Evolutionary conservation across 2,329 filamentous ascomycete species (phyloP).

Genomic region (Colletotrichum aenigma): DNA sequence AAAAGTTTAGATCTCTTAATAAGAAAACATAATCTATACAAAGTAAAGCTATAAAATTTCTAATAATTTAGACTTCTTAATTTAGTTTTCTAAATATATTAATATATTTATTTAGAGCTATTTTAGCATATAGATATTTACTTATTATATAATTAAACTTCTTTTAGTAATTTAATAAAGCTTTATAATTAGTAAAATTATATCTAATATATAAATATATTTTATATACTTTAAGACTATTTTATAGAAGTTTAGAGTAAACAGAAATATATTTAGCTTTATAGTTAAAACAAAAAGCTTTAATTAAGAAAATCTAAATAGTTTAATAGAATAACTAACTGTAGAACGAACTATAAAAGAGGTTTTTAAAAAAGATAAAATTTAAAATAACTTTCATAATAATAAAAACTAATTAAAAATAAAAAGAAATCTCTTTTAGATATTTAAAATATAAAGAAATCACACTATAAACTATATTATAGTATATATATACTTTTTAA

Average conservation of each 20-base stretch:
- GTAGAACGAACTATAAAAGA: background rate
- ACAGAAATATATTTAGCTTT: background rate
- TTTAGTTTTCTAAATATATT: background rate
- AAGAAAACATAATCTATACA: background rate
- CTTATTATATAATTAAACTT: fast-evolving
- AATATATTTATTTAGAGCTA: background rate
- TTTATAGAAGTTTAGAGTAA: background rate
- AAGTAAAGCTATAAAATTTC: background rate
- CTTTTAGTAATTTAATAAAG: fast-evolving
- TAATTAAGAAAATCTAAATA: background rate
- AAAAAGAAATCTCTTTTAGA: background rate
- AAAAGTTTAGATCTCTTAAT: fast-evolving
- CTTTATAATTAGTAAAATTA: fast-evolving
- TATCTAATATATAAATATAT: background rate
- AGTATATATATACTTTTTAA: background rate
- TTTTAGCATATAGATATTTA: background rate
- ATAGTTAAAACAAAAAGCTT: background rate
- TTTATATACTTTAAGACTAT: background rate
- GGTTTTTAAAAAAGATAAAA: background rate
- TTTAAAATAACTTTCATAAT: background rate
- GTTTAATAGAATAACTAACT: background rate
- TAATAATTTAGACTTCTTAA: background rate
- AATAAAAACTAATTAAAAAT: background rate
- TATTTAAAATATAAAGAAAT: background rate
- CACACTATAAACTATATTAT: background rate